A percentile compares a stretch with the other conserved stretches of the same genome.
Evolutionary conservation across 2,329 filamentous ascomycete species (phyloP).

Genomic region (Didymella keratinophila): DNA sequence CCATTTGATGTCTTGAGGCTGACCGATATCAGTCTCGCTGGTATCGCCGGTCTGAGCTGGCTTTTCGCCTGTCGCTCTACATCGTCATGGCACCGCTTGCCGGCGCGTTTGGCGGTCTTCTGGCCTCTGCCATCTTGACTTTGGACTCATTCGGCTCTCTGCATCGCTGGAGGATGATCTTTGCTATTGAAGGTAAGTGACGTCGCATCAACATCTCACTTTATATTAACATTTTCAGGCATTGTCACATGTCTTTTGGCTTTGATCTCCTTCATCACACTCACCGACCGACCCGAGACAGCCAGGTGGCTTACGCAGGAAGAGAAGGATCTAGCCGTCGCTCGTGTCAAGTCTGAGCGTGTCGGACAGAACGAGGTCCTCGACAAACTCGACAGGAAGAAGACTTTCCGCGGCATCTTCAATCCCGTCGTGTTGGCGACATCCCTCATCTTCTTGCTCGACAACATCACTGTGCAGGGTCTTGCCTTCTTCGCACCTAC

Average conservation of each 20-base stretch:
- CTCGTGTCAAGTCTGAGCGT: slow-evolving; percentile 73
- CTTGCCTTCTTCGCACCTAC: slow-evolving; percentile 75
- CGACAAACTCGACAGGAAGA: slow-evolving; percentile 67
- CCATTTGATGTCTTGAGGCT: background rate
- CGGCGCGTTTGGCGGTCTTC: slow-evolving; percentile 73
- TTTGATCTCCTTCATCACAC: slow-evolving; percentile 68
- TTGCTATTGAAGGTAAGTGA: slow-evolving; percentile 66
- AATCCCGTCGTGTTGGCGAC: slow-evolving; percentile 68
- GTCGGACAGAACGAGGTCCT: slow-evolving; percentile 69
- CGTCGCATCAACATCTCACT: too few relatives aligned
- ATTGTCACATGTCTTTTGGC: slow-evolving; percentile 67
- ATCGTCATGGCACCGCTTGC: slow-evolving; percentile 75
- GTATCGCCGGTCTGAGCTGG: slow-evolving; percentile 74
- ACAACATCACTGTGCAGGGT: slow-evolving; percentile 76
- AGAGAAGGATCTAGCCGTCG: slow-evolving; percentile 72
- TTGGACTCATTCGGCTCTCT: slow-evolving; percentile 66
- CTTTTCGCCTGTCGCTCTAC: slow-evolving; percentile 72
- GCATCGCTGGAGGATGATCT: slow-evolving; percentile 73
- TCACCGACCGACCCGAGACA: slow-evolving; percentile 74
- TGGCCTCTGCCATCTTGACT: slow-evolving; percentile 68
- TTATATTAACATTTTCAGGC: slow-evolving; percentile 34
- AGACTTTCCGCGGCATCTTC: slow-evolving; percentile 68
- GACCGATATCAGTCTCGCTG: slow-evolving; percentile 60
- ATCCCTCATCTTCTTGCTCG: slow-evolving; percentile 66
- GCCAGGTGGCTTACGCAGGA: slow-evolving; percentile 70